A percentile compares a stretch with the other conserved stretches of the same genome.
phyloP scores from a whole-genome alignment of 2,329 filamentous ascomycete species.

The Xylariaceae sp. region DNA sequence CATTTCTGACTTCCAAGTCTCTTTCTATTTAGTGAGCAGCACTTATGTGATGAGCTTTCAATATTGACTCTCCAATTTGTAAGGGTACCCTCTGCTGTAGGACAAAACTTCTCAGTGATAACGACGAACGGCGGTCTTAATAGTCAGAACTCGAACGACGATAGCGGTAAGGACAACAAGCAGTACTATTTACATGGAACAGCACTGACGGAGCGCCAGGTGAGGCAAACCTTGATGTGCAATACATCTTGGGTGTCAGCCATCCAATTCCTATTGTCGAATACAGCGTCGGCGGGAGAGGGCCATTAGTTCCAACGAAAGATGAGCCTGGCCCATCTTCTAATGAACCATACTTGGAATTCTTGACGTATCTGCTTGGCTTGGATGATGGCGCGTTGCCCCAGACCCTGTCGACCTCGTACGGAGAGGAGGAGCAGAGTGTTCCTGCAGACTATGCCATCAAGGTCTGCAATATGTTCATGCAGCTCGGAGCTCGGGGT shows the following conservation, averaged over 20 bases:
- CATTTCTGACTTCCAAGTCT: too few species aligned
- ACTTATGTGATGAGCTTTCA: too few species aligned
- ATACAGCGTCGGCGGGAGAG: slow-evolving; percentile 59
- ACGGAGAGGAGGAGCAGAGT: slow-evolving; percentile 64
- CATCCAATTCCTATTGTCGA: slow-evolving; percentile 54
- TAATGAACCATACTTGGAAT: slow-evolving; percentile 68
- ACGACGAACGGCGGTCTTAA: slow-evolving; percentile 57
- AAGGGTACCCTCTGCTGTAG: slow-evolving; percentile 45
- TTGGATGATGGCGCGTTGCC: slow-evolving; percentile 52
- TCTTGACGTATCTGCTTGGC: slow-evolving; percentile 57
- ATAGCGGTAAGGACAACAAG: slow-evolving; percentile 29
- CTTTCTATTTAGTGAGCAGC: too few species aligned
- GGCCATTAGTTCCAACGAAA: slow-evolving; percentile 52
- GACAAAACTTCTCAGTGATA: slow-evolving; percentile 55
- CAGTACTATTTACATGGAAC: slow-evolving; percentile 7
- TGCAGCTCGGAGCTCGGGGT: slow-evolving; percentile 62
- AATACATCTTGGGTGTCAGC: slow-evolving; percentile 57
- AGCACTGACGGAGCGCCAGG: slow-evolving; percentile 16
- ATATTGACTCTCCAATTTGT: too few species aligned
- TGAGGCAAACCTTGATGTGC: slow-evolving; percentile 64
- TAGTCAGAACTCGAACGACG: slow-evolving; percentile 39
- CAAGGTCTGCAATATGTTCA: slow-evolving; percentile 61
- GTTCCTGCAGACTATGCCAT: slow-evolving; percentile 58
- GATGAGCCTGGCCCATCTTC: slow-evolving; percentile 51
- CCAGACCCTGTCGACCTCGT: slow-evolving; percentile 61